Base-by-base conservation (phyloP, 495 filamentous ascomycete genomes). In the Letharia columbiana region DNA sequence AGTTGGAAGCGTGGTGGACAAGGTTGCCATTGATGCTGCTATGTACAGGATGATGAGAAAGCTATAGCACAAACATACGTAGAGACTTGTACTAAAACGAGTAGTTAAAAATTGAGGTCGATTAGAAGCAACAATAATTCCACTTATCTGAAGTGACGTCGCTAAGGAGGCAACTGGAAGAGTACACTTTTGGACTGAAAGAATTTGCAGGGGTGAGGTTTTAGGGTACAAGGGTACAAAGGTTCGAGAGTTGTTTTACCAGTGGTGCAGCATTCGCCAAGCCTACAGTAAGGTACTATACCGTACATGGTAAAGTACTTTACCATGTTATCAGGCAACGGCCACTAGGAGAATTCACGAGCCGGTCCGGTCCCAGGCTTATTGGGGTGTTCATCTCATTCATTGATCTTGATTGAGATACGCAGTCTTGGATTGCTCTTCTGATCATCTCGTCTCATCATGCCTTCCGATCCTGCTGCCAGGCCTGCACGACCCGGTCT, bases 1-100 rank as follows among this genome's bases (percentile, higher is more conserved):
- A n/a, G 72, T 69, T 13, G 76, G 75, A 71, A 85, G 76, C 50
- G 78, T 74, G 61, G 71, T 77, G 28, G 74, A 69, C 35, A 85
- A 75, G 23, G 82, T 84, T 35, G 79, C 73, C 75, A 82, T 82
- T 61, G 66, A 20, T 12, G 50, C 23, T 23, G 41, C 40, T 17
- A 64, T 15, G 33, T 35, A 35, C 33, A 37, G 54, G 54, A 57
- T 57, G 54, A 57, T 57, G 54, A 57, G 54, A 37, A 57, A 37
- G 28, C 33, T 57, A 37, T 33, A 37, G 49, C 10, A 52, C 49
- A 52, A 23, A 52, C 11, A 7, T 31, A 13, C 23, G 45, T n/a
- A 49, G 9, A 23, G 20, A 52, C 10, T 31, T 31, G 10, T 2
- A 9, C 3, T 37, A 6, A 18, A 33, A 15, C 1, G 23, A 33